Evolutionary conservation across 768 basidiomycete species (phyloP), one percentile per base, ranked within the genome.

Genomic region (Kwoniella bestiolae): DNA sequence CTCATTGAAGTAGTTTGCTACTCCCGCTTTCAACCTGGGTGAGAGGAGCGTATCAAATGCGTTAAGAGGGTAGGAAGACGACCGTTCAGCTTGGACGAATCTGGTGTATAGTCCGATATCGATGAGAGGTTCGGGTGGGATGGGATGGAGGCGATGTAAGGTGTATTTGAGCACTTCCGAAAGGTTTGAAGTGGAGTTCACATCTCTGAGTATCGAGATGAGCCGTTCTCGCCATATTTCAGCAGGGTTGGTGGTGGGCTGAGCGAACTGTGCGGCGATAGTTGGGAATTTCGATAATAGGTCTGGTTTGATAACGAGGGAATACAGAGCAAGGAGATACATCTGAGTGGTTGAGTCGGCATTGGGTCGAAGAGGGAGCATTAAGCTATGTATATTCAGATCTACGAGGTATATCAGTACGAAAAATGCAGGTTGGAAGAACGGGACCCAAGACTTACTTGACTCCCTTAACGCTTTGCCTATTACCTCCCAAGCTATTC

Each of bases 61-160:
- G 9, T 66, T 45, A 5, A 28, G 8, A 6, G 73, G 67, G 47
- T 74, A 77, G 23, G 68, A 70, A 14, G 61, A 12, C 23, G 68
- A 66, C 4, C 50, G 46, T 46, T 77, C 75, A 38, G 59, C 69
- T 32, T 63, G 51, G 1, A 71, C 69, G 63, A 77, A 77, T 21
- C 44, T 52, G 25, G 26, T 44, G 38, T 74, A 77, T 11, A 25
- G 21, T 6, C 2, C 51, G 16, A n/a, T 3, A 34, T 69, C 66
- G 34, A 72, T 21, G 3, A 69, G 16, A 31, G 56, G 35, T 4
- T 25, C 26, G 2, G 44, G 26, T 3, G 21, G 52, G 25, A n/a
- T 35, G 38, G 56, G 32, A 1, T 26, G 14, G 2, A 70, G 38
- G 2, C 67, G 72, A 7, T 69, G 68, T 8, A 72, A 65, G 26